Base-by-base conservation (phyloP, 495 filamentous ascomycete species). In the Aspergillus affinis region DNA sequence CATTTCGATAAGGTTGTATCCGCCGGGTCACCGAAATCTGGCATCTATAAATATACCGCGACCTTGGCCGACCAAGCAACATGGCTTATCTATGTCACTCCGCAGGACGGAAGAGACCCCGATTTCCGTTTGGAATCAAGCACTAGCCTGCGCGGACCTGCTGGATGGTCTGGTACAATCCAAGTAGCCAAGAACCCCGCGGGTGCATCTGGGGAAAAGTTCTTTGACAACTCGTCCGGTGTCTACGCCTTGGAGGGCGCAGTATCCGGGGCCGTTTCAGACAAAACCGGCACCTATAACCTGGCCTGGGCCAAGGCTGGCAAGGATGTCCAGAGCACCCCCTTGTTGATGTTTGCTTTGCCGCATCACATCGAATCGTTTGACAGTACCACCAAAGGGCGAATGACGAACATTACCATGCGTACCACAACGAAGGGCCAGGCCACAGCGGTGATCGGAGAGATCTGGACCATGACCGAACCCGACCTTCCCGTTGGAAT, bases 381-480 rank as follows among this genome's bases (percentile, higher is more conserved):
- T 59, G 85, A 90, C 62, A 55, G 60, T 4, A 70, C 51, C 6
- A 94, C 90, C 2, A 60, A 69, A 12, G 75, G 69, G 5, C 81
- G 74, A n/a, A 67, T 81, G 55, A 86, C 88, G 21, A 69, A 73
- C 9, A 69, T 93, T 15, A 79, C 82, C 52, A 74, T 98, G 13
- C 82, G 88, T 46, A 95, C 90, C 7, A 92, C 91, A 0, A 96
- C 91, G 4, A 98, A 97, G 71, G 94, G 94, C 8, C 75, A 86
- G 41, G 88, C 88, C 20, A 85, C 80, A 9, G 89, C 88, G 2
- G 85, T 98, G 1, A 63, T 87, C 23, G 88, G 85, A 6, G 89
- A 96, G 69, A 75, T 65, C 4, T 97, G 93, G 90, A 91, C 86
- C 0, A 84, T 97, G 83, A 65, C 82, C 8, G 94, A 98, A 70